These are phyloP conservation scores for Bertia moriformis DNA, from an alignment of 2,329 filamentous ascomycete species.

Conservation along the genomic window DNA sequence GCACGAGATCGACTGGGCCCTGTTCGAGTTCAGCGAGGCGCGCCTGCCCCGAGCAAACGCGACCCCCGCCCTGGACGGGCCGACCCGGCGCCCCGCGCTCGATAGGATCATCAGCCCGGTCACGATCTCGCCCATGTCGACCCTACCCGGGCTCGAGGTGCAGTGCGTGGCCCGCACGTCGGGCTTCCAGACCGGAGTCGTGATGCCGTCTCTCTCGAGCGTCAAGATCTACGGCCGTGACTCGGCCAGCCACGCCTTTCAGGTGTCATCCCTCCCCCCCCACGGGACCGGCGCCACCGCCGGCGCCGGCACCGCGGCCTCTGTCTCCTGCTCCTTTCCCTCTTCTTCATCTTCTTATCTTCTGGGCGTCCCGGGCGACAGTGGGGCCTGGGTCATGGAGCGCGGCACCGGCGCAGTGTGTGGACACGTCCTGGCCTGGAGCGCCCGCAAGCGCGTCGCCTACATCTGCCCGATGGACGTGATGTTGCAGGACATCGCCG, in stretches of 20 bases:
- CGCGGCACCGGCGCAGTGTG: constrained; percentile 66
- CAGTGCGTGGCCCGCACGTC: constrained; percentile 82
- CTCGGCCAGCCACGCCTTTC: constrained; percentile 62
- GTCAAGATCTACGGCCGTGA: constrained; percentile 77
- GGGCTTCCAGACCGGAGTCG: constrained; percentile 65
- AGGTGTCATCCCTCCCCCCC: constrained; percentile 42
- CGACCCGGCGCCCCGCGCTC: constrained; percentile 12
- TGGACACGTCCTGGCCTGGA: constrained; percentile 84
- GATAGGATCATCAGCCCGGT: constrained; percentile 31
- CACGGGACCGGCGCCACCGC: constrained; percentile 8
- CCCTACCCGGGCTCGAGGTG: constrained; percentile 62
- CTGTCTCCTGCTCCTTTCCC: constrained; percentile 4
- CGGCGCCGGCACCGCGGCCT: constrained; percentile 4
- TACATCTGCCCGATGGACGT: constrained; percentile 96
- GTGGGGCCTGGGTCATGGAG: constrained; percentile 83
- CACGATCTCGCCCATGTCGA: constrained; percentile 40
- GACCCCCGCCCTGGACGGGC: constrained; percentile 29
- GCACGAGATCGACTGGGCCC: constrained; percentile 91
- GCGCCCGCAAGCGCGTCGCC: constrained; percentile 62
- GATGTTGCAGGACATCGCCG: constrained; percentile 69
- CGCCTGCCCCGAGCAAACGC: constrained; percentile 60
- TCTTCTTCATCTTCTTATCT: constrained; percentile 1
- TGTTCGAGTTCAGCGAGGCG: constrained; percentile 65
- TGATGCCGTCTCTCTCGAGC: constrained; percentile 63
- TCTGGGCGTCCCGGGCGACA: constrained; percentile 69